phyloP scores from a whole-genome alignment of 805 yeast species.

The Candida chauliodis region DNA sequence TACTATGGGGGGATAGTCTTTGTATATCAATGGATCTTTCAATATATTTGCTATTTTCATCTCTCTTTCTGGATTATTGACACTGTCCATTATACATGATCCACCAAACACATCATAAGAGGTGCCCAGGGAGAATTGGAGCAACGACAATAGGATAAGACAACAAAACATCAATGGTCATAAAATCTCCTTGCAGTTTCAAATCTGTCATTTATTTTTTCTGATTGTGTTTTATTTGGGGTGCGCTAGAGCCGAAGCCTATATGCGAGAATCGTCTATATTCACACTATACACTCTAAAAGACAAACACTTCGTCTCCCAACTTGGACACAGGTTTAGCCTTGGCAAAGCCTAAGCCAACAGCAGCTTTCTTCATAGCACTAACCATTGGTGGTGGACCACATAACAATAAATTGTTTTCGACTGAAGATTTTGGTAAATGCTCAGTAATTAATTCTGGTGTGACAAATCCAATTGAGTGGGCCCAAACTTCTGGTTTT shows the following conservation, averaged over 20 bases:
- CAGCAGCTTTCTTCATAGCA: constrained; percentile 76
- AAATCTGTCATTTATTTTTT: neutral
- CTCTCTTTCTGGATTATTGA: constrained; percentile 9
- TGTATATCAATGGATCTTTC: constrained; percentile 9
- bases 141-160: neutral
- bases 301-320: constrained; percentile 87
- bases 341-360: constrained; percentile 71
- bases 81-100: constrained; percentile 7
- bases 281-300: constrained; percentile 34
- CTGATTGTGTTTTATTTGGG: too few species aligned
- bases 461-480: constrained; percentile 77
- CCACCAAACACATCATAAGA: constrained; percentile 4
- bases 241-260: neutral
- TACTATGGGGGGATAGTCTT: constrained; percentile 35
- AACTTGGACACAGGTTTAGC: constrained; percentile 86
- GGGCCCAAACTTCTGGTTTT: constrained; percentile 70
- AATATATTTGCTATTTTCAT: constrained; percentile 8
- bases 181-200: neutral
- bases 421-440: constrained; percentile 59
- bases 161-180: neutral
- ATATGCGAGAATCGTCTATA: neutral
- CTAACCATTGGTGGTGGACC: constrained; percentile 94
- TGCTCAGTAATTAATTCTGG: constrained; percentile 62
- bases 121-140: neutral
- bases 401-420: constrained; percentile 74